These are phyloP conservation scores for Hypericum perforatum DNA, from an alignment of 345 rosid species.

Conservation along the genomic window DNA sequence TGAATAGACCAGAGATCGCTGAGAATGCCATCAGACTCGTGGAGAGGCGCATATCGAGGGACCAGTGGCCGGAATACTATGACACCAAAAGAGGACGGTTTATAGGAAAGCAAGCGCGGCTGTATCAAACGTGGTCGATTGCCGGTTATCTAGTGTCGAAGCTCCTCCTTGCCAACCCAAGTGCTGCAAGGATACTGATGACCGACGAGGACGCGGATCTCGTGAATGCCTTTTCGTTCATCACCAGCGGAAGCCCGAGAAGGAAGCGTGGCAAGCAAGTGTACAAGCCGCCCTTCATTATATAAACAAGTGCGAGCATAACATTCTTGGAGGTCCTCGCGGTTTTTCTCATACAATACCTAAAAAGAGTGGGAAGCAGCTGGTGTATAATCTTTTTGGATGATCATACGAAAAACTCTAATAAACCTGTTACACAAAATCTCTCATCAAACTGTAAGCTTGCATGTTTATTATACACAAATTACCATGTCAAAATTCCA, in stretches of 20 bases:
- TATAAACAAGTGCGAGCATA: background rate
- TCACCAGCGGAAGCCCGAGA: constrained; percentile 6
- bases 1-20: constrained; percentile 9
- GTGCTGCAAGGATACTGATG: constrained; percentile 2
- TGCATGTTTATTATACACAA: no score
- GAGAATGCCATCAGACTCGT: constrained; percentile 2
- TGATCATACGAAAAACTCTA: no score
- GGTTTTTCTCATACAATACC: no score
- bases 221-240: constrained; percentile 3
- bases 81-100: constrained; percentile 8
- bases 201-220: constrained; percentile 7
- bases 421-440: no score
- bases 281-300: constrained; percentile 41
- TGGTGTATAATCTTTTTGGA: no score
- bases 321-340: no score
- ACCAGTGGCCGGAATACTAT: constrained; percentile 9
- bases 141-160: constrained; percentile 5
- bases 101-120: constrained; percentile 6
- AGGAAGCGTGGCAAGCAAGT: constrained; percentile 31
- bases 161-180: constrained; percentile 6
- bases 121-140: constrained; percentile 8
- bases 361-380: no score
- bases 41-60: constrained; percentile 5
- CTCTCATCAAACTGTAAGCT: no score
- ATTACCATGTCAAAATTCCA: no score